Evolutionary conservation across 1,139 yeast species (phyloP).

Genomic region (Pichia inconspicua): DNA sequence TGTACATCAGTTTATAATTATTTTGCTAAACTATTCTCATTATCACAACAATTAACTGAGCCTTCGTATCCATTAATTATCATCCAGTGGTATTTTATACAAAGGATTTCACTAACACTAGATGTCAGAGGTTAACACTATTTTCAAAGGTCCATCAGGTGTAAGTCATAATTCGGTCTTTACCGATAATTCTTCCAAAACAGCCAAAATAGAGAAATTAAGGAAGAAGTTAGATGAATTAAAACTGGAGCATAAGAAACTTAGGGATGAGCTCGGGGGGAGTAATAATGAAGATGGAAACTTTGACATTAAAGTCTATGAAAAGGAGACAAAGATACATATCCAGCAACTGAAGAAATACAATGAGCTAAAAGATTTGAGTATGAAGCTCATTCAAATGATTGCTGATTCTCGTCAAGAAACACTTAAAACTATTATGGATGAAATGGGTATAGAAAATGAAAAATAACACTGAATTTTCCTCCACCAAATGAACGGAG

Average conservation of each 20-base stretch:
- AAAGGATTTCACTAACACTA: no score
- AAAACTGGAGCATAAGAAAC: constrained; percentile 1
- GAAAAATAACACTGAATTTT: constrained; percentile 1
- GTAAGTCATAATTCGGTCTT: not conserved
- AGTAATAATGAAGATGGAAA: no score
- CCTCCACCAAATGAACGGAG: no score
- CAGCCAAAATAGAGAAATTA: not conserved
- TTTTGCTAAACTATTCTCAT: no score
- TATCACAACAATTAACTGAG: not conserved
- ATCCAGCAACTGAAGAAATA: constrained; percentile 25
- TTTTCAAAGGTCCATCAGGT: not conserved
- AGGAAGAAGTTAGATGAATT: constrained; percentile 1
- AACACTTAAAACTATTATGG: constrained; percentile 35
- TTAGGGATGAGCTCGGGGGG: constrained; percentile 1
- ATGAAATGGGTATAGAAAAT: constrained; percentile 26
- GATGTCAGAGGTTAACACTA: not conserved
- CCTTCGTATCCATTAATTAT: not conserved
- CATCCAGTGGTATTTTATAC: no score
- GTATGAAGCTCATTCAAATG: constrained; percentile 41
- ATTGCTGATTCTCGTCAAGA: constrained; percentile 44
- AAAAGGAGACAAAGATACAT: constrained; percentile 31
- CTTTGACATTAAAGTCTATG: not conserved
- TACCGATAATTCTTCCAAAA: no score
- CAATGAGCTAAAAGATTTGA: constrained; percentile 45
- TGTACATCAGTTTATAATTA: no score